Base-by-base conservation (phyloP, 228 moss, liverwort and hornwort species). In the Sphagnum magellanicum region DNA sequence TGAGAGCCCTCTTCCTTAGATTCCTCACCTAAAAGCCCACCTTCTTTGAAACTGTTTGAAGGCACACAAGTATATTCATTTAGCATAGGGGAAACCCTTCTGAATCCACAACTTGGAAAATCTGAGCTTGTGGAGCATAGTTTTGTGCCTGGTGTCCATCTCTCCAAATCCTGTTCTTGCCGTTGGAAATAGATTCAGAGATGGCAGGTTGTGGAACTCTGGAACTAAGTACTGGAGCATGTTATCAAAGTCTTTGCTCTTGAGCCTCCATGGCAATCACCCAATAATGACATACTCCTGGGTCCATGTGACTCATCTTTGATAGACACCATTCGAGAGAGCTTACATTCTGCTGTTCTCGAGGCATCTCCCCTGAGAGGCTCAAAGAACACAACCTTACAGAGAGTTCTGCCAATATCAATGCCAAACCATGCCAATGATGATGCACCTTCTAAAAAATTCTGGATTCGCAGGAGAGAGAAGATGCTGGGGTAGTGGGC, bases 311-410 rank as follows among this genome's bases (percentile, higher is more conserved):
- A 32, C 32, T 32, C 1, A 32, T 32, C 32, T 32, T 32, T 32
- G 32, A 32, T 32, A 32, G 32, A 32, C 32, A 32, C 32, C 3
- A 32, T 68, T 16, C 74, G 68, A 11, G 76, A 69, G 5, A 81
- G 71, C 63, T 78, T 61, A 32, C 79, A 81, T 46, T 60, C 76
- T 57, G 66, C 49, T 50, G 63, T 63, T 53, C 63, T 76, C 8
- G 63, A 51, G 50, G 32, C 79, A 6, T 76, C 73, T 12, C 53
- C 46, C 10, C 66, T 69, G 57, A 72, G 12, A 48, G 90, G 93
- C 75, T 93, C 93, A 50, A 93, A 91, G 67, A 85, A 89, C 59
- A 93, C 93, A 6, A 93, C 89, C 71, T 93, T 93, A 83, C 91
- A 93, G 13, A 93, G 77, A 7, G 93, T 93, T 68, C 93, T 91